Conservation (phyloP, 1,284 basidiomycete species). For the Ganoderma lucidum region DNA sequence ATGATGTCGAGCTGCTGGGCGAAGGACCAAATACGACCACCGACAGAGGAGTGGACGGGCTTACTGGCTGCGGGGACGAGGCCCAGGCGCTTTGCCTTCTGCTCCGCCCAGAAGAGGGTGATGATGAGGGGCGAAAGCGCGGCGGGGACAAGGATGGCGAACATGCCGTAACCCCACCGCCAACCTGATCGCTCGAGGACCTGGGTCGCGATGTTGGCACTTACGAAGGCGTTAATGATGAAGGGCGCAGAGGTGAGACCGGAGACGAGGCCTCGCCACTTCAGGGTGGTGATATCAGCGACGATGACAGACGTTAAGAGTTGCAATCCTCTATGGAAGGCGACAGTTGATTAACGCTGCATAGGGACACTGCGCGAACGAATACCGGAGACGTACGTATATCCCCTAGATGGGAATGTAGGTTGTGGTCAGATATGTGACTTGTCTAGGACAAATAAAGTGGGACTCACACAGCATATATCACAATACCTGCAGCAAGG, state of each 20-base stretch:
- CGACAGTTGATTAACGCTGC: background rate
- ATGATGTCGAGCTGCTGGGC: constrained; percentile 65
- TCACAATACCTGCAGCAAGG: constrained; percentile 46
- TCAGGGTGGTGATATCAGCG: constrained; percentile 84
- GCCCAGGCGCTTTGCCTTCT: constrained; percentile 62
- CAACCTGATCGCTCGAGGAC: constrained; percentile 66
- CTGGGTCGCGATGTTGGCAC: constrained; percentile 70
- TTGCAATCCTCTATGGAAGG: constrained; percentile 60
- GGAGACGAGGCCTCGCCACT: constrained; percentile 80
- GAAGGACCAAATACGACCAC: constrained; percentile 40
- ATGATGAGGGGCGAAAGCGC: constrained; percentile 65
- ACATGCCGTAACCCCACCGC: constrained; percentile 86
- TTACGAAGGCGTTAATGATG: constrained; percentile 73
- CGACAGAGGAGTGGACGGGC: constrained; percentile 10
- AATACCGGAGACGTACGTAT: constrained; percentile 50
- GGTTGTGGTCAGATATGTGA: background rate
- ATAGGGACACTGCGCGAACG: background rate
- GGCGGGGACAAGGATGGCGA: constrained; percentile 65
- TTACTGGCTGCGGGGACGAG: constrained; percentile 40
- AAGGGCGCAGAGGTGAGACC: constrained; percentile 73
- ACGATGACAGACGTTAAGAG: constrained; percentile 80
- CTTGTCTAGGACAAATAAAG: background rate
- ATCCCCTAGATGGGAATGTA: constrained; percentile 49
- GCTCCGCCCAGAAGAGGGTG: constrained; percentile 78
- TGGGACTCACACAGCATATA: constrained; percentile 60